phyloP scores from a whole-genome alignment of 768 basidiomycete genomes.

The Collybia nuda region DNA sequence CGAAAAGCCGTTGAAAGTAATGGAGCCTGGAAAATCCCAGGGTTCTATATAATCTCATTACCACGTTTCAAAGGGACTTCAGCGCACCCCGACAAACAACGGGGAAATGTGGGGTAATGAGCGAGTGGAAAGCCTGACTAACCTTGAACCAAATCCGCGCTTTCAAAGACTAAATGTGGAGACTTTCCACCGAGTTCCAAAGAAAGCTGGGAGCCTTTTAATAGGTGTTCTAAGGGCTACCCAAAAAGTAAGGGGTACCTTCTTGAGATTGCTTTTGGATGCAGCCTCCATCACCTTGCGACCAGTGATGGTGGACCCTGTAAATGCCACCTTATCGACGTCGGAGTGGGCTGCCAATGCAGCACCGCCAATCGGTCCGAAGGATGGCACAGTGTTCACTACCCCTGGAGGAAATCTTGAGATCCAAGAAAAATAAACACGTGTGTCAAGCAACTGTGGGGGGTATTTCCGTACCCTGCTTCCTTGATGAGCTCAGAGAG shows the following conservation, averaged over 20 bases:
- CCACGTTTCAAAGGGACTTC: too few species aligned
- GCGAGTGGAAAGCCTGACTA: conserved; percentile 11
- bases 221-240: too few species aligned
- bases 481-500: conserved; percentile 79
- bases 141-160: conserved; percentile 89
- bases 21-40: neutral
- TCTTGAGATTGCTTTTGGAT: conserved; percentile 92
- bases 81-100: neutral
- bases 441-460: conserved; percentile 3
- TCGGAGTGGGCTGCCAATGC: conserved; percentile 80
- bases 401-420: conserved; percentile 87
- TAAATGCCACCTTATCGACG: conserved; percentile 95
- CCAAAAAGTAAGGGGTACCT: conserved; percentile 39
- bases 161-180: conserved; percentile 86
- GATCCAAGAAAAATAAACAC: conserved; percentile 10
- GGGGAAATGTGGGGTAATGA: neutral
- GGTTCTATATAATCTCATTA: too few species aligned
- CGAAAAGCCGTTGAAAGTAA: neutral
- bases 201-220: conserved; percentile 54
- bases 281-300: conserved; percentile 91
- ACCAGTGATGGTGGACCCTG: conserved; percentile 88
- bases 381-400: conserved; percentile 83
- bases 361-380: conserved; percentile 81
- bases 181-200: conserved; percentile 95
- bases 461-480: conserved; percentile 64